Evolutionary conservation across 2,329 filamentous ascomycete species (phyloP), one percentile per base, ranked within the genome.

Genomic region (Microdochium trichocladiopsis): DNA sequence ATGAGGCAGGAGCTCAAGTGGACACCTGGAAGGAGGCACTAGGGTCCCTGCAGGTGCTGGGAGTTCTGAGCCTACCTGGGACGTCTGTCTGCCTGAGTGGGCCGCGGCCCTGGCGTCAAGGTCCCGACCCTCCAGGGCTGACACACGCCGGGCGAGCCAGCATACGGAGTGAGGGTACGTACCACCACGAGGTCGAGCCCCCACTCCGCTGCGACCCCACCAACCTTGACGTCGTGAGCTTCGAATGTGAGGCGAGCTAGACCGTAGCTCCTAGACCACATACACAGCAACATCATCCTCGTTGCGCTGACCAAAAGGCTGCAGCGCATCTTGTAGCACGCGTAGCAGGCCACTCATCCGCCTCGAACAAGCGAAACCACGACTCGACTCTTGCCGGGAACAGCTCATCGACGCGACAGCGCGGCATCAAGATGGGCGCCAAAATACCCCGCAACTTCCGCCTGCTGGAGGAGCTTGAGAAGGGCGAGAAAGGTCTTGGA

Each of bases 381-480:
- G n/a, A n/a, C n/a, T n/a, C n/a, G n/a, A n/a, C n/a, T n/a, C n/a
- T n/a, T n/a, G n/a, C n/a, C n/a, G n/a, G n/a, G n/a, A n/a, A n/a
- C n/a, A n/a, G n/a, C n/a, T n/a, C n/a, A n/a, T n/a, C n/a, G n/a
- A n/a, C n/a, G n/a, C n/a, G n/a, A n/a, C n/a, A n/a, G n/a, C n/a
- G n/a, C n/a, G n/a, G 48, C 45, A 31, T 14, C 51, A 37, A 8
- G 23, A 66, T 66, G 62, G 53, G 59, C 37, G 84, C 88, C 54
- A 90, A 95, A 72, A 83, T 99, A 53, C 94, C 94, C 56, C 84
- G 94, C 69, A 97, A 97, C 76, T 99, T 99, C 70, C 87, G 93
- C 66, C 83, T 99, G 60, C 80, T 99, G 53, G 94, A 96, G 71
- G 94, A 99, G 83, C 81, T 99, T 21, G 94, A 99, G 77, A 97